Base-by-base conservation (phyloP, 164 flowering plant species). In the Malania oleifera region DNA sequence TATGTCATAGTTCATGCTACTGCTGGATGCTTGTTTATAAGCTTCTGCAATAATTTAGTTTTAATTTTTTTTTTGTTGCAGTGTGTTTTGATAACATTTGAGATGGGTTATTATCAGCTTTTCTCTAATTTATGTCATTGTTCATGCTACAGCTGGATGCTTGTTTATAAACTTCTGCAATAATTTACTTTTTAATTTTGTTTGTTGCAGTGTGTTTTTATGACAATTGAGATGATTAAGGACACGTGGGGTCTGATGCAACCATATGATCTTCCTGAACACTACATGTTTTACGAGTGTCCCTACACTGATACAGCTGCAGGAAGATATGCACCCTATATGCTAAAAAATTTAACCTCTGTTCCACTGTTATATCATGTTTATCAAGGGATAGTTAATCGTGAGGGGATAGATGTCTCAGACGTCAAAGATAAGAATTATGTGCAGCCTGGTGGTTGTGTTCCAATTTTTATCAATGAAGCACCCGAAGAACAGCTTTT, bases 291-390 rank as follows among this genome's bases (percentile, higher is more conserved):
- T 27, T 27, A 54, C 27, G 67, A 61, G 41, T 50, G 54, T 65
- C 80, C 73, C 58, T 60, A 60, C 35, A 51, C 24, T 45, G 78
- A 79, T 71, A 56, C 48, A 9, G 43, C 62, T 60, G 43, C 69
- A 19, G 77, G 84, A 71, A 79, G 77, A 70, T 84, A 77, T 77
- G 92, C 96, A 22, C 96, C 99, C 15, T 93, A 90, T 47, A 61
- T 83, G 35, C 77, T 93, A 51, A 86, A 87, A 64, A 93, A 93
- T 73, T 77, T 88, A 63, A 93, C 99, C 52, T 85, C 97, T 3
- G 59, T 90, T 68, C 91, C 99, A 41, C 68, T 93, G 15, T 48
- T 64, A 35, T 88, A 81, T 59, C 70, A 68, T 67, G 78, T 87
- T 41, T 77, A 56, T 47, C 67, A 65, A 67, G 85, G 78, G 28